Evolutionary conservation across 257 asterid genomes (phyloP).

Genomic region (Prunella vulgaris): DNA sequence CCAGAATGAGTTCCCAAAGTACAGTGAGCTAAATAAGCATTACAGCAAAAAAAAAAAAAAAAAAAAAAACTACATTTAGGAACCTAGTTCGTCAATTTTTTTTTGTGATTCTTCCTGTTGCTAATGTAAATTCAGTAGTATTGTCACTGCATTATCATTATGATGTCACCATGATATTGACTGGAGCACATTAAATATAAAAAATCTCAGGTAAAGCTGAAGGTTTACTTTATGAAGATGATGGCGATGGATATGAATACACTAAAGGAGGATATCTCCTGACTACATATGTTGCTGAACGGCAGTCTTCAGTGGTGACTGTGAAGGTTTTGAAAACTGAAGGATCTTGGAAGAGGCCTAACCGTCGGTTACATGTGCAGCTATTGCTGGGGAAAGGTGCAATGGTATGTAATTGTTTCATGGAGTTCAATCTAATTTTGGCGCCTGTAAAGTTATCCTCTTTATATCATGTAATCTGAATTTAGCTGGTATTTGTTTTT

Average conservation of each 20-base stretch:
- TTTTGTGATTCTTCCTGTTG: background rate
- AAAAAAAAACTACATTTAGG: background rate
- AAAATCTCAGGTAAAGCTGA: slow-evolving; percentile 75
- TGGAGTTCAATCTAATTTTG: slow-evolving; percentile 1
- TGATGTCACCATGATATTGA: background rate
- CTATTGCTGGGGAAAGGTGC: slow-evolving; percentile 74
- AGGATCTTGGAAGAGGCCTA: slow-evolving; percentile 84
- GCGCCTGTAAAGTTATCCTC: background rate
- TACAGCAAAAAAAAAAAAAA: background rate
- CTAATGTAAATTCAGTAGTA: background rate
- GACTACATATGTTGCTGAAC: slow-evolving; percentile 84
- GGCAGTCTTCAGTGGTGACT: slow-evolving; percentile 58
- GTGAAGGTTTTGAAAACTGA: slow-evolving; percentile 64
- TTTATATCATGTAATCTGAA: background rate
- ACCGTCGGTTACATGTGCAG: slow-evolving; percentile 68
- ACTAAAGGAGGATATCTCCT: slow-evolving; percentile 57
- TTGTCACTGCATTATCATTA: background rate
- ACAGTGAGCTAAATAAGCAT: background rate
- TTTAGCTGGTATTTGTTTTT: slow-evolving; percentile 12
- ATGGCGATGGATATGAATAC: slow-evolving; percentile 89
- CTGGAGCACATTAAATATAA: background rate
- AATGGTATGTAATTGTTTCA: slow-evolving; percentile 39
- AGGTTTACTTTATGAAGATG: slow-evolving; percentile 82
- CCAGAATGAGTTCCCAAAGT: background rate
- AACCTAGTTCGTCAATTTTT: background rate